phyloP scores from a whole-genome alignment of 2,329 filamentous ascomycete genomes.

The Penicillium sp. region DNA sequence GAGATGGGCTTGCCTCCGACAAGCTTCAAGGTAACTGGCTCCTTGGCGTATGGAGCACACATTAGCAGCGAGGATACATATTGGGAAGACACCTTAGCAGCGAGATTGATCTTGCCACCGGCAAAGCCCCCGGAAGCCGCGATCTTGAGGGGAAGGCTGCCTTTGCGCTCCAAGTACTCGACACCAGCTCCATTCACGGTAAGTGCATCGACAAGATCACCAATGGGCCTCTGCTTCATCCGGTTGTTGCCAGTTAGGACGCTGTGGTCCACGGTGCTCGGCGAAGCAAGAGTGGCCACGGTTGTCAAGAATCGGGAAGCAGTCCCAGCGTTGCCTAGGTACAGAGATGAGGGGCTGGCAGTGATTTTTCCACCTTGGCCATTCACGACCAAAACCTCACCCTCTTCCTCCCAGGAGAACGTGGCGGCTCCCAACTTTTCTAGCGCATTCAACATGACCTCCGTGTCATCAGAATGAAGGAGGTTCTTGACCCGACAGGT shows the following conservation, averaged over 20 bases:
- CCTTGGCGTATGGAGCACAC: constrained; percentile 94
- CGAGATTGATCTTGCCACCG: constrained; percentile 84
- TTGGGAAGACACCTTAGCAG: constrained; percentile 96
- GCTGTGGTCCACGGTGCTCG: constrained; percentile 63
- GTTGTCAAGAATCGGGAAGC: constrained; percentile 93
- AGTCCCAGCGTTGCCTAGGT: constrained; percentile 94
- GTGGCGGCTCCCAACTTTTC: constrained; percentile 77
- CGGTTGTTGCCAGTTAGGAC: constrained; percentile 88
- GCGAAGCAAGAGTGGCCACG: constrained; percentile 76
- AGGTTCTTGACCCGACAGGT: constrained; percentile 87
- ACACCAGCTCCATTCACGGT: constrained; percentile 82
- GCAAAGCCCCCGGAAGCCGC: constrained; percentile 77
- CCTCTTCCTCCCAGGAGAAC: constrained; percentile 91
- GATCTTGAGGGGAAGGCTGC: constrained; percentile 80
- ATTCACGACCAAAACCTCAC: constrained; percentile 82
- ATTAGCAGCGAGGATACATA: constrained; percentile 96
- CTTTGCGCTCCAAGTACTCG: constrained; percentile 77
- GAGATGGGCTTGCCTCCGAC: constrained; percentile 98
- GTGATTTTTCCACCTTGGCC: constrained; percentile 84
- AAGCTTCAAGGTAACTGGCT: constrained; percentile 82
- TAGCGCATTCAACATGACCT: constrained; percentile 95
- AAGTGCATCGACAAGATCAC: constrained; percentile 85
- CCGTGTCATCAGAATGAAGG: constrained; percentile 92
- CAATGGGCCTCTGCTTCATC: constrained; percentile 95
- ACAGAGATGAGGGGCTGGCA: constrained; percentile 73